Conservation (phyloP, 2,329 filamentous ascomycete genomes). For the Alternaria atra region DNA sequence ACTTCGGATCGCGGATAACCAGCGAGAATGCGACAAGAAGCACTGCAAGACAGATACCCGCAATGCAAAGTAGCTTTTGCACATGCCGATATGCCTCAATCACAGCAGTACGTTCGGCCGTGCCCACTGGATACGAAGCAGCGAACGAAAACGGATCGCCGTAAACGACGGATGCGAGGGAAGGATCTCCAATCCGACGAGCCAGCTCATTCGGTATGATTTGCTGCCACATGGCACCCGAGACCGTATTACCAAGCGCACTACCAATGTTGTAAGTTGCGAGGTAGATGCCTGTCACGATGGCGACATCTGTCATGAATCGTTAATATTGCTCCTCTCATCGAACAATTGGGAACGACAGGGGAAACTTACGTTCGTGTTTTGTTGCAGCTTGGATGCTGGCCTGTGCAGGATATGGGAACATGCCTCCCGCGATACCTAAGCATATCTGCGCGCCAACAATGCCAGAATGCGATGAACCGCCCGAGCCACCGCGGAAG, state of each 20-base stretch:
- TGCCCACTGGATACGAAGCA: slow-evolving; percentile 54
- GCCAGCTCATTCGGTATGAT: slow-evolving; percentile 55
- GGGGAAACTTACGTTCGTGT: slow-evolving; percentile 51
- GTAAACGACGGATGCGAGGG: slow-evolving; percentile 54
- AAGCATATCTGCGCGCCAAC: slow-evolving; percentile 70
- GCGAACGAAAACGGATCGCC: slow-evolving; percentile 54
- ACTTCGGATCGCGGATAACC: slow-evolving; percentile 56
- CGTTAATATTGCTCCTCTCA: neutral
- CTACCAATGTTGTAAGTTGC: slow-evolving; percentile 71
- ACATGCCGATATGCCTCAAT: slow-evolving; percentile 57
- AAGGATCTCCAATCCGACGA: slow-evolving; percentile 51
- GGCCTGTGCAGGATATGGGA: slow-evolving; percentile 62
- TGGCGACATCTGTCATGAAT: slow-evolving; percentile 59
- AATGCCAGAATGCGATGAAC: slow-evolving; percentile 62
- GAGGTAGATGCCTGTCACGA: slow-evolving; percentile 70
- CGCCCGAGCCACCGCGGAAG: slow-evolving; percentile 63
- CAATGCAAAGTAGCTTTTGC: slow-evolving; percentile 60
- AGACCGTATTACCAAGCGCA: slow-evolving; percentile 67
- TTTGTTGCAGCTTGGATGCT: slow-evolving; percentile 61
- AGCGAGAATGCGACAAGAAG: slow-evolving; percentile 58
- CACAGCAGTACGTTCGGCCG: slow-evolving; percentile 54
- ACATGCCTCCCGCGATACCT: slow-evolving; percentile 70
- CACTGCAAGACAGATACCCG: slow-evolving; percentile 60
- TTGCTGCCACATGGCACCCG: slow-evolving; percentile 71
- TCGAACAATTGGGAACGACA: neutral